Percentiles rank a stretch among this genome's conserved stretches.
Conservation (phyloP, 306 rosid genomes). For the Vachellia pachyceras region DNA sequence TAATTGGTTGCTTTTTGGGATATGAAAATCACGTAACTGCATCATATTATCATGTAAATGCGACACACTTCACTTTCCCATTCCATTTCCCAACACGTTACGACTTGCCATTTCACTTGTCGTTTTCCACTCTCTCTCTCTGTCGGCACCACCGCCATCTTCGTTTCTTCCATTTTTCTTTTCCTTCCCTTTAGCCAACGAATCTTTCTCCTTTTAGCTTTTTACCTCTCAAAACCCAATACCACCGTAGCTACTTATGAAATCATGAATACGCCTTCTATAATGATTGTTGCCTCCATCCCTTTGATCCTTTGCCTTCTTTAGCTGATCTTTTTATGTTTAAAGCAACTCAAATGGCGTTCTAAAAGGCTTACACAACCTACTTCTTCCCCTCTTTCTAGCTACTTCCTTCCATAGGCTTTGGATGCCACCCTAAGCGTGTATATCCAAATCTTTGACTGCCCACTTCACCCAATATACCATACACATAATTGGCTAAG, state of each 20-base stretch:
- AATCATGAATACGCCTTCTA: background rate
- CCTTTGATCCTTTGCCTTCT: background rate
- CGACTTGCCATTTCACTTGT: slow-evolving; percentile 32
- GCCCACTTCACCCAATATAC: background rate
- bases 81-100: slow-evolving; percentile 35
- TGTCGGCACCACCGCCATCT: slow-evolving; percentile 48
- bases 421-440: background rate
- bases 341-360: background rate
- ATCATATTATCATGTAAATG: background rate
- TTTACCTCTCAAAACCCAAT: background rate
- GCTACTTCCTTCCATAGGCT: background rate
- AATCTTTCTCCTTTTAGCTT: background rate
- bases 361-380: background rate
- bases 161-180: background rate
- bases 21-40: slow-evolving; percentile 28
- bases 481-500: background rate
- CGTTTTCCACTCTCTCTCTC: slow-evolving; percentile 40
- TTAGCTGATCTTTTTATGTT: background rate
- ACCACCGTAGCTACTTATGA: background rate
- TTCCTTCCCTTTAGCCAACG: too few relatives aligned
- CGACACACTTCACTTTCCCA: background rate
- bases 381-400: background rate
- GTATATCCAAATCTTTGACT: background rate
- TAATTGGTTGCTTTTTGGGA: slow-evolving; percentile 37
- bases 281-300: background rate